phyloP scores from a whole-genome alignment of 768 basidiomycete species.

The Cystofilobasidium macerans region DNA sequence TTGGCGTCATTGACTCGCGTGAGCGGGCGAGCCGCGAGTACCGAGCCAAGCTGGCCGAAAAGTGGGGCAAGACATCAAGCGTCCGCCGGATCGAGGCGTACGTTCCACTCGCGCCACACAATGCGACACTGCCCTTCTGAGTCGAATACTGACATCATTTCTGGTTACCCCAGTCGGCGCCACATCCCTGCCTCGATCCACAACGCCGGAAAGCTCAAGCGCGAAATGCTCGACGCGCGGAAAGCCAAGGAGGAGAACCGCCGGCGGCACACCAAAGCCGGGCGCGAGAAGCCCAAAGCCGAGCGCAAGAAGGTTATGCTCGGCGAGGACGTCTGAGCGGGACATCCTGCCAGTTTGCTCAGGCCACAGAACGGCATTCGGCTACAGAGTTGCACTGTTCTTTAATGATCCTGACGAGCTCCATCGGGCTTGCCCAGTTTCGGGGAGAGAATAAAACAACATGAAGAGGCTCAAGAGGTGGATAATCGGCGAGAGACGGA shows the following conservation, averaged over 20 bases:
- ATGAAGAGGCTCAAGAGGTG: too few species aligned
- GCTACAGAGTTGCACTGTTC: too few species aligned
- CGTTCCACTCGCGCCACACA: constrained; percentile 30
- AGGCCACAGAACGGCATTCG: too few species aligned
- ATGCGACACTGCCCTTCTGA: constrained; percentile 9
- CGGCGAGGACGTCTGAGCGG: constrained; percentile 14
- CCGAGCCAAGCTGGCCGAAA: constrained; percentile 69
- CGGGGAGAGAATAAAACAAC: too few species aligned
- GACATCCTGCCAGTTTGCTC: too few species aligned
- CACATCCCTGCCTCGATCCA: constrained; percentile 86
- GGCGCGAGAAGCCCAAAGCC: constrained; percentile 75
- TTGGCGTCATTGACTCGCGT: constrained; percentile 78
- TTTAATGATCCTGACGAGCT: too few species aligned
- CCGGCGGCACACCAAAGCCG: constrained; percentile 74
- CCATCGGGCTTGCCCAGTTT: too few species aligned
- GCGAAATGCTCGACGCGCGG: constrained; percentile 79
- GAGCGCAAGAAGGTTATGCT: constrained; percentile 57
- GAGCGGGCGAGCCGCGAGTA: constrained; percentile 90
- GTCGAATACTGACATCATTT: too few species aligned
- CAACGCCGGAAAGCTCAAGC: constrained; percentile 73
- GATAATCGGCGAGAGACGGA: too few species aligned
- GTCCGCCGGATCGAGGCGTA: constrained; percentile 72
- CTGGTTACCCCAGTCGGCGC: constrained; percentile 52
- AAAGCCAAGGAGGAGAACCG: constrained; percentile 89
- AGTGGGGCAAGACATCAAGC: constrained; percentile 76